phyloP scores from a whole-genome alignment of 805 yeast genomes.

The Candida morakotiae region DNA sequence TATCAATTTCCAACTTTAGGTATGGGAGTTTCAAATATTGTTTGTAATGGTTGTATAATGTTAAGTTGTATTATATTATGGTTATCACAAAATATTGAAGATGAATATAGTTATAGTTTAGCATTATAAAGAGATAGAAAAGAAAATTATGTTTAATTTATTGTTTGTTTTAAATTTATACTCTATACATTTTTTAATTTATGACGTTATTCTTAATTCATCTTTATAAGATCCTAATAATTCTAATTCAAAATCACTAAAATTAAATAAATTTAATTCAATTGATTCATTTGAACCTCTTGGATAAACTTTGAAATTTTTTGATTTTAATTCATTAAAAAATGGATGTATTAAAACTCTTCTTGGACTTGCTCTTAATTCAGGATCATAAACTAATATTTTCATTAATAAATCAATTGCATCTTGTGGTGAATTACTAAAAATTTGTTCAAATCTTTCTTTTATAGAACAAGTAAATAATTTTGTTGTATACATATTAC shows the following conservation, averaged over 20 bases:
- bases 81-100: constrained; percentile 94
- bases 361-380: constrained; percentile 72
- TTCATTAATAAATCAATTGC: constrained; percentile 82
- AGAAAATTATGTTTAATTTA: too few relatives aligned
- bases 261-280: constrained; percentile 54
- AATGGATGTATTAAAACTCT: constrained; percentile 84
- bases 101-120: constrained; percentile 89
- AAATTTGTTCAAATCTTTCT: constrained; percentile 45
- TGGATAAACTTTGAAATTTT: constrained; percentile 49
- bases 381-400: constrained; percentile 89
- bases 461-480: constrained; percentile 52
- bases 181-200: background rate
- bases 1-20: constrained; percentile 84
- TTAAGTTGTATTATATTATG: constrained; percentile 85
- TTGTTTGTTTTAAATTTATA: background rate
- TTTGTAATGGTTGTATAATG: constrained; percentile 75
- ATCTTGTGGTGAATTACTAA: constrained; percentile 71
- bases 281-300: constrained; percentile 44
- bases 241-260: constrained; percentile 65
- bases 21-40: constrained; percentile 89
- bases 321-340: constrained; percentile 76
- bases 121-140: too few relatives aligned
- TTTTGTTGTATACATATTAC: constrained; percentile 67
- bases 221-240: constrained; percentile 39
- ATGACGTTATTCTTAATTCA: constrained; percentile 17